These are phyloP conservation scores for Colletotrichum spinosum DNA, from an alignment of 2,329 filamentous ascomycete genomes.

Conservation along the genomic window DNA sequence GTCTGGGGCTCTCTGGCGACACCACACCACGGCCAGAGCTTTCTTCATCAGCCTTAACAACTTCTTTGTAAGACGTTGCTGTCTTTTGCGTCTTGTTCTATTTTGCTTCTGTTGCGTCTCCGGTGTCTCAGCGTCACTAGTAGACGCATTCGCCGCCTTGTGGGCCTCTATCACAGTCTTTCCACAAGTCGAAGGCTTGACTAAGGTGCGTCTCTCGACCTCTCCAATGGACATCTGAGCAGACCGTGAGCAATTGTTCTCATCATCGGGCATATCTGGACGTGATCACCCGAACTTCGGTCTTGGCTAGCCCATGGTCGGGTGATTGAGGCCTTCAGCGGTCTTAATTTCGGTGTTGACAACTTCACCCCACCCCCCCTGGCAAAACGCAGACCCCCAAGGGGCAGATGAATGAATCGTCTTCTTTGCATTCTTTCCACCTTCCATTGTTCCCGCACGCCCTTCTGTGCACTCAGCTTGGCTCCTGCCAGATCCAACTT, in stretches of 20 bases:
- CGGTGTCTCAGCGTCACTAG: constrained; percentile 22
- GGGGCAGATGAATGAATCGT: constrained; percentile 6
- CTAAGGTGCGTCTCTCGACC: constrained; percentile 7
- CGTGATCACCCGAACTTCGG: constrained; percentile 28
- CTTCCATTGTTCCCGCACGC: constrained; percentile 17
- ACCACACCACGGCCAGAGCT: neutral
- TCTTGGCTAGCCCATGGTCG: constrained; percentile 27
- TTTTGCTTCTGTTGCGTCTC: constrained; percentile 7
- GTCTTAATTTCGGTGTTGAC: neutral
- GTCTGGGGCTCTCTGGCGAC: constrained; percentile 4
- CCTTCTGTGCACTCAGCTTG: constrained; percentile 19
- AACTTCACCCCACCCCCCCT: too few relatives aligned
- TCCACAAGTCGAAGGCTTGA: neutral
- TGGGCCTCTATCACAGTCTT: constrained; percentile 1
- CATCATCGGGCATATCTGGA: constrained; percentile 25
- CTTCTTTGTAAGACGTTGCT: constrained; percentile 13
- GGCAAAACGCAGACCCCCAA: neutral
- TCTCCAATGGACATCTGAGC: constrained; percentile 26
- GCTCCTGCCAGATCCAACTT: constrained; percentile 35
- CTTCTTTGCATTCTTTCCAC: constrained; percentile 1
- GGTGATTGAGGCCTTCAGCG: constrained; percentile 3
- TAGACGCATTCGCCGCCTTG: constrained; percentile 6
- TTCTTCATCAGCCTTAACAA: constrained; percentile 33
- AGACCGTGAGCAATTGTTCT: constrained; percentile 9
- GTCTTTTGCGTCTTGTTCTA: constrained; percentile 8